A percentile compares a stretch with the other conserved stretches of the same genome.
Evolutionary conservation across 2,329 filamentous ascomycete species (phyloP).

Genomic region (Beauveria varroae): DNA sequence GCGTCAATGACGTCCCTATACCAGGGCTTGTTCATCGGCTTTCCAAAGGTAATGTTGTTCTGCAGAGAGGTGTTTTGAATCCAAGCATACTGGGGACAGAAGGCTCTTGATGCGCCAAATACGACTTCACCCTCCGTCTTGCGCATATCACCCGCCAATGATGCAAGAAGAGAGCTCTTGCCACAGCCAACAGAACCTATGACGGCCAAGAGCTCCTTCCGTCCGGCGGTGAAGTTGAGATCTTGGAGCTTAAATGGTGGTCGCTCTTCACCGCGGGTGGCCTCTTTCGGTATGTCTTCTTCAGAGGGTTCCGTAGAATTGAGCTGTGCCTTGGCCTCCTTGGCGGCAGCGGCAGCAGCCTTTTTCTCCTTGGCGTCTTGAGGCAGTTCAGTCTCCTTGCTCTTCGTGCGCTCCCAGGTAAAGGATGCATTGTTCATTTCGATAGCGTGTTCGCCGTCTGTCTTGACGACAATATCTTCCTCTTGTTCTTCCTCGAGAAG

Average conservation of each 20-base stretch:
- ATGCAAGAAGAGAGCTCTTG: conserved; percentile 82
- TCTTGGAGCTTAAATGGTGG: conserved; percentile 68
- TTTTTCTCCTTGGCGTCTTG: conserved; percentile 43
- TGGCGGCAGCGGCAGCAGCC: conserved; percentile 28
- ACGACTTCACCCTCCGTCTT: conserved; percentile 66
- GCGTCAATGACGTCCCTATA: conserved; percentile 75
- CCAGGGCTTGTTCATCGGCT: conserved; percentile 66
- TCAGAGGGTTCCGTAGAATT: conserved; percentile 22
- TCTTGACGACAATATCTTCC: conserved; percentile 54
- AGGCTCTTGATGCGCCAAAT: conserved; percentile 73
- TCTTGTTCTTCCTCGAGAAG: conserved; percentile 76
- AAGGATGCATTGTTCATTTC: conserved; percentile 68
- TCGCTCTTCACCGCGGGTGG: conserved; percentile 46
- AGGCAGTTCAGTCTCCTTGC: background rate
- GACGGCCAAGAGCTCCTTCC: conserved; percentile 74
- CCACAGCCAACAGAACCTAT: conserved; percentile 86
- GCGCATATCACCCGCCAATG: conserved; percentile 90
- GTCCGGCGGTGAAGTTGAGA: conserved; percentile 59
- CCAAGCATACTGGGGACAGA: conserved; percentile 96
- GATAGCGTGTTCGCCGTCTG: conserved; percentile 59
- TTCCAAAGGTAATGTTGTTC: conserved; percentile 89
- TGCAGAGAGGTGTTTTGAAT: conserved; percentile 86
- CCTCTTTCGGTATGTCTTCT: conserved; percentile 25
- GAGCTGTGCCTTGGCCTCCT: conserved; percentile 40
- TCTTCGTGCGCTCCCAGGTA: conserved; percentile 67